Evolutionary conservation across 2,329 filamentous ascomycete species (phyloP), one percentile per base, ranked within the genome.

Genomic region (Venturia pyrina): DNA sequence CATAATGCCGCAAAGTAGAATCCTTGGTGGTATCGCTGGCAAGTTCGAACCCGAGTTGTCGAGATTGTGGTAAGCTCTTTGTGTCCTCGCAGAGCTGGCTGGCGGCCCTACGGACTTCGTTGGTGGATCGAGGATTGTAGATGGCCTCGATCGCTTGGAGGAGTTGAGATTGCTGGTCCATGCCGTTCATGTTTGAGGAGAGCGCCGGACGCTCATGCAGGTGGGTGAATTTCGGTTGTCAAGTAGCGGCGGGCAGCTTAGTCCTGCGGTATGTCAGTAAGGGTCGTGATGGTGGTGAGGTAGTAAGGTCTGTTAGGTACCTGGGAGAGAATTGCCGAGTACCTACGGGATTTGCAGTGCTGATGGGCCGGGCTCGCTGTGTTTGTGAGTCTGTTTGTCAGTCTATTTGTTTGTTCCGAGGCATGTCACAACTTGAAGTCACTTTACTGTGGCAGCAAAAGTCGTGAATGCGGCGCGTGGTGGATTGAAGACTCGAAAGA

Each of bases 1-100:
- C 95, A 76, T 96, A 99, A 78, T 98, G 93, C 71, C 95, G 89
- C 66, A 98, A 89, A 65, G 95, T 85, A 50, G 91, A 86, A 65
- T 90, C 84, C 74, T 96, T 91, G 46, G 83, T 80, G 72, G 82
- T 84, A 76, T 95, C 88, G 70, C 85, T 86, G 57, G 93, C 93
- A 67, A 99, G 85, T 32, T 84, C 84, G 77, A 91, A 96, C 70
- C 95, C 95, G 78, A 95, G 88, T 62, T 89, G 86, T 1, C 92
- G 91, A 5, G 93, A 93, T 72, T 93, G 87, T 66, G 85, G 81
- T 71, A 89, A 85, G 60, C 85, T 83, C 78, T 97, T 98, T 72
- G 96, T 84, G 28, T 88, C 80, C 75, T 99, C 95, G 70, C 99
- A 88, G 73, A 91, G 96, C 46, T 85, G 78, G 69, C 95, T 89